phyloP scores from a whole-genome alignment of 2,329 filamentous ascomycete species.

The Chaetomiaceae sp. region DNA sequence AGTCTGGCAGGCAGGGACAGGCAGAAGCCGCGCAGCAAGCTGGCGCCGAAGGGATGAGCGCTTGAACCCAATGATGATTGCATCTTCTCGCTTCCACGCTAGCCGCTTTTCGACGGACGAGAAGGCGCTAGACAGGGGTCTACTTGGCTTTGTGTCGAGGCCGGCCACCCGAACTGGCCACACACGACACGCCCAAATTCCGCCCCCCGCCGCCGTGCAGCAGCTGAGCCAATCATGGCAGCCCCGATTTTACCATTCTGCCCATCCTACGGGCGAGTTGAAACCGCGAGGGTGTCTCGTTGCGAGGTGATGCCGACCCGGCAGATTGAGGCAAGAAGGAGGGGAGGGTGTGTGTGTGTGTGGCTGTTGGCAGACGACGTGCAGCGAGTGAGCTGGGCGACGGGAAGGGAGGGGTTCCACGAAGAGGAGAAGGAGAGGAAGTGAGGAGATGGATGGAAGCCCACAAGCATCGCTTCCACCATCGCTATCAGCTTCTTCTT shows the following conservation, averaged over 20 bases:
- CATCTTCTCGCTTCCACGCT: constrained; percentile 18
- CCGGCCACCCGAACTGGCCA: constrained; percentile 20
- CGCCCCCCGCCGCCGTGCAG: constrained; percentile 21
- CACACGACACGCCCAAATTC: constrained; percentile 19
- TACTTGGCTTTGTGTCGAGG: constrained; percentile 19
- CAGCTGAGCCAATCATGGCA: constrained; percentile 17
- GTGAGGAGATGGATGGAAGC: too few relatives aligned
- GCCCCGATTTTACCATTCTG: constrained; percentile 10
- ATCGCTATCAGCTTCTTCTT: too few relatives aligned
- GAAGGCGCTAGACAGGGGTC: constrained; percentile 22
- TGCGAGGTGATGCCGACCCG: constrained; percentile 8
- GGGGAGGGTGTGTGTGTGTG: constrained; percentile 3
- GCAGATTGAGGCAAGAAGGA: constrained; percentile 9
- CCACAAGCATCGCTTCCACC: too few relatives aligned
- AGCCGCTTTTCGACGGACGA: constrained; percentile 14
- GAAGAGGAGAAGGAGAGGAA: too few relatives aligned
- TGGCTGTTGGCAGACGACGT: not conserved
- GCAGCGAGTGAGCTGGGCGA: not conserved
- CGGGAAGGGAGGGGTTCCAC: not conserved
- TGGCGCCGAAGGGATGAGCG: too few relatives aligned
- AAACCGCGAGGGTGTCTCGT: constrained; percentile 18
- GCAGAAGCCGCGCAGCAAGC: too few relatives aligned
- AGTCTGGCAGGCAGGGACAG: too few relatives aligned
- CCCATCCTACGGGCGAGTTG: constrained; percentile 16
- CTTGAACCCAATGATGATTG: constrained; percentile 9